Percentiles rank a stretch among this genome's conserved stretches.
phyloP scores from a whole-genome alignment of 192 early-diverging fungal species.

The Paraglomus occultum region DNA sequence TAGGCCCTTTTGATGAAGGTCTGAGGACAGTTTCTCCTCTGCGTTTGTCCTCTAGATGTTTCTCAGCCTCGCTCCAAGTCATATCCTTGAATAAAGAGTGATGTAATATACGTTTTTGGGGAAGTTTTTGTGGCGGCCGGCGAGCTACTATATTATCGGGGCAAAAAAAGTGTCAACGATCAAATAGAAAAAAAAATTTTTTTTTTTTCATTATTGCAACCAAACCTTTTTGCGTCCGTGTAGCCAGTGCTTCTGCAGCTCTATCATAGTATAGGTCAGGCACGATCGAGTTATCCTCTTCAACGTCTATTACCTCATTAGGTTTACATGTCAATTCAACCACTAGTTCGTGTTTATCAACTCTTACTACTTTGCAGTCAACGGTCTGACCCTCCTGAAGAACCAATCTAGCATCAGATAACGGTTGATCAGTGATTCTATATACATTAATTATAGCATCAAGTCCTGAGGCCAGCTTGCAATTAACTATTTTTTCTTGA shows the following conservation, averaged over 20 bases:
- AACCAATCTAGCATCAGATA: constrained; percentile 57
- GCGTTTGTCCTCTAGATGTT: constrained; percentile 62
- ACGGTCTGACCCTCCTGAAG: constrained; percentile 69
- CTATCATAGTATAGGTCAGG: constrained; percentile 59
- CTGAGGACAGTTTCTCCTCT: constrained; percentile 83
- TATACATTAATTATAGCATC: constrained; percentile 79
- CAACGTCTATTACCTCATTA: constrained; percentile 42
- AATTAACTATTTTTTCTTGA: constrained; percentile 73
- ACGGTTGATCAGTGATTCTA: constrained; percentile 54
- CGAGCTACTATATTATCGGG: no score
- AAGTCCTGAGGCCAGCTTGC: constrained; percentile 72
- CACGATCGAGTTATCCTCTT: constrained; percentile 19
- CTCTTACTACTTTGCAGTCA: constrained; percentile 71
- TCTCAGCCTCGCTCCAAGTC: constrained; percentile 68
- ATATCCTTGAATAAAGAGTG: constrained; percentile 85
- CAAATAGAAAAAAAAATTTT: no score
- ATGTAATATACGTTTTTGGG: constrained; percentile 61
- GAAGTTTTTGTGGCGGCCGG: constrained; percentile 32
- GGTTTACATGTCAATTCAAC: constrained; percentile 74
- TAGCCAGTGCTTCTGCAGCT: constrained; percentile 39
- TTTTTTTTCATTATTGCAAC: no score
- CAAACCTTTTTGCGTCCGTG: no score
- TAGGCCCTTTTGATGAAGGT: constrained; percentile 83
- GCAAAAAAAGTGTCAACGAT: no score
- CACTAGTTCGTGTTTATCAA: constrained; percentile 74